Evolutionary conservation across 441 rosid genomes (phyloP), one percentile per base, ranked within the genome.

Genomic region (Flueggea neowawraea): DNA sequence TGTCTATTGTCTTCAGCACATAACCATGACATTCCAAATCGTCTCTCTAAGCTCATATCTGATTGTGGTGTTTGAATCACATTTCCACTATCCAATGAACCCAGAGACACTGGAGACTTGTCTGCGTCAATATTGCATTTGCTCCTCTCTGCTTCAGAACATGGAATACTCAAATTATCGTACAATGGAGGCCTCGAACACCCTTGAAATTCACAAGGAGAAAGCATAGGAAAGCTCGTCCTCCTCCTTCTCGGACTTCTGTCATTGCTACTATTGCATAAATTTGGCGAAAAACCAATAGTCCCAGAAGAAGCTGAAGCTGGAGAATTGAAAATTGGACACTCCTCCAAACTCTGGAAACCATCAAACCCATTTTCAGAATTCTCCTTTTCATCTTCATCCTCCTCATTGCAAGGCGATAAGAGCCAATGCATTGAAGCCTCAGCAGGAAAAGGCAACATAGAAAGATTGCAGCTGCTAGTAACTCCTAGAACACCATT

Each of bases 361-460:
- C 45, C 55, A 64, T 41, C 60, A 5, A 44, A 71, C 51, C 64
- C 75, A 47, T 69, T 62, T 7, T 71, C 73, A 61, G 62, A 68
- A 48, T n/a, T 72, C 49, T 59, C 75, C 70, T 77, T 76, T 22
- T 22, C 28, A 2, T 22, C 28, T 22, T 22, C 28, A 22, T 22
- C 28, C 28, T 22, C 28, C 28, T 22, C 28, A 2, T 22, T 22
- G 28, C 28, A 22, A 22, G 28, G 28, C 28, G 28, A 22, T 22
- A 22, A 22, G 73, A 88, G 84, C 98, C 97, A 88, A 12, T 74
- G 83, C 80, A 85, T 75, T 2, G 91, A 87, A 57, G 98, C 98
- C 77, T 84, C 86, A 0, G 71, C 68, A 61, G 94, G 96, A 60
- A 82, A 67, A 70, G 89, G 88, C 56, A 84, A 64, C 28, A 55